Evolutionary conservation across 192 early-diverging fungal genomes (phyloP).

Genomic region (Umbelopsis sp.): DNA sequence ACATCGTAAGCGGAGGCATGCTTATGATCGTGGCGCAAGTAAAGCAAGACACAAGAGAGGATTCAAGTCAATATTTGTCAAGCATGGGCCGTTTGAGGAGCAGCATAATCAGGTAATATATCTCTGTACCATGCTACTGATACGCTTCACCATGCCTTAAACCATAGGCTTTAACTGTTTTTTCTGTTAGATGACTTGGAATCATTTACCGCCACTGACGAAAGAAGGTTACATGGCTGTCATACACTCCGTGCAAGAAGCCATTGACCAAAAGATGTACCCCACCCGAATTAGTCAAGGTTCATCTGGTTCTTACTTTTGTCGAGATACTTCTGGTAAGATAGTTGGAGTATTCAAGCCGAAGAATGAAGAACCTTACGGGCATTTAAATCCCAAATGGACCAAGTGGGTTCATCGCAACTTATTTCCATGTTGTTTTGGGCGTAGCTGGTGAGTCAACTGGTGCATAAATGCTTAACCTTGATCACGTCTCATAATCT

Average conservation of each 20-base stretch:
- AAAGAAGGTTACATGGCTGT: conserved; percentile 45
- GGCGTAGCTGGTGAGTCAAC: conserved; percentile 63
- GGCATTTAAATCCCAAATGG: conserved; percentile 81
- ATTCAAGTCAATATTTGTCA: not conserved
- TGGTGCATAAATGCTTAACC: not conserved
- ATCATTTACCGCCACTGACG: conserved; percentile 49
- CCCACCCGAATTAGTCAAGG: conserved; percentile 67
- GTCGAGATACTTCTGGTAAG: conserved; percentile 68
- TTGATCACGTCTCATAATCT: conserved; percentile 1
- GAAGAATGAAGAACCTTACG: conserved; percentile 76
- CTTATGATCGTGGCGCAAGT: not conserved
- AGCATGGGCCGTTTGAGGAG: not conserved
- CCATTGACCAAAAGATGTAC: conserved; percentile 49
- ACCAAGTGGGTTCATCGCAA: conserved; percentile 91
- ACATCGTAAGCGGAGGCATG: conserved; percentile 12
- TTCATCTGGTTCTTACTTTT: conserved; percentile 92
- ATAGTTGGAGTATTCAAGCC: conserved; percentile 92
- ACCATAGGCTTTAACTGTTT: no score
- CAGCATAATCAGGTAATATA: not conserved
- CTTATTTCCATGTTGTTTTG: conserved; percentile 88
- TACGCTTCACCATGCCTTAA: no score
- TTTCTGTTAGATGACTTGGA: conserved; percentile 25
- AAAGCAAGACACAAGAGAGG: not conserved
- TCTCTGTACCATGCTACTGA: no score
- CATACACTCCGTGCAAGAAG: conserved; percentile 54